A percentile compares a stretch with the other conserved stretches of the same genome.
Conservation (phyloP, 2,329 filamentous ascomycete species). For the Arthroderma sp. region DNA sequence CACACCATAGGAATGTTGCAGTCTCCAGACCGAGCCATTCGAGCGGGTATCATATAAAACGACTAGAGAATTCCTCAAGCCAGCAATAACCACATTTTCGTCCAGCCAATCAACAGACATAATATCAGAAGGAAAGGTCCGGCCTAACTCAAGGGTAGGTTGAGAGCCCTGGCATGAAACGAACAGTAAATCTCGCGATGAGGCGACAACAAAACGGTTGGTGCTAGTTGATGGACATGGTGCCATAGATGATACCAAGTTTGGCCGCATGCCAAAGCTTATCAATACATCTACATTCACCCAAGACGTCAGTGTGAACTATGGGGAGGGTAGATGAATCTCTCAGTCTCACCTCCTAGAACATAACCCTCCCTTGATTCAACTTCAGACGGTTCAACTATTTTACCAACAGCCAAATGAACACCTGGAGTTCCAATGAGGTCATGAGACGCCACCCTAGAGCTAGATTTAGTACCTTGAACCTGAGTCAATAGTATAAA, state of each 20-base stretch:
- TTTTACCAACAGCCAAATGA: slow-evolving; percentile 2
- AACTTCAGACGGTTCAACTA: not conserved
- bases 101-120: slow-evolving; percentile 28
- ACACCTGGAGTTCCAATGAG: not conserved
- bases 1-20: slow-evolving; percentile 24
- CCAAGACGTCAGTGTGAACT: not conserved
- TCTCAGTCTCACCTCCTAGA: slow-evolving; percentile 1
- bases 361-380: not conserved
- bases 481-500: not conserved
- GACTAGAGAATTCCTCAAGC: slow-evolving; percentile 22
- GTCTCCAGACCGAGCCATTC: slow-evolving; percentile 18
- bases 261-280: slow-evolving; percentile 14
- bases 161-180: slow-evolving; percentile 17
- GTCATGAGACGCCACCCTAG: not conserved
- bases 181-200: slow-evolving; percentile 24
- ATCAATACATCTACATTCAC: slow-evolving; percentile 1
- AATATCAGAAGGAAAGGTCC: slow-evolving; percentile 12
- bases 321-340: too few species aligned
- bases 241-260: slow-evolving; percentile 26
- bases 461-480: too few species aligned
- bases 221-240: slow-evolving; percentile 18
- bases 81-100: slow-evolving; percentile 23
- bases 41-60: slow-evolving; percentile 25
- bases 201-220: slow-evolving; percentile 26
- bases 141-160: slow-evolving; percentile 19